Base-by-base conservation (phyloP, 2,329 filamentous ascomycete species). In the Pseudogymnoascus sp. region DNA sequence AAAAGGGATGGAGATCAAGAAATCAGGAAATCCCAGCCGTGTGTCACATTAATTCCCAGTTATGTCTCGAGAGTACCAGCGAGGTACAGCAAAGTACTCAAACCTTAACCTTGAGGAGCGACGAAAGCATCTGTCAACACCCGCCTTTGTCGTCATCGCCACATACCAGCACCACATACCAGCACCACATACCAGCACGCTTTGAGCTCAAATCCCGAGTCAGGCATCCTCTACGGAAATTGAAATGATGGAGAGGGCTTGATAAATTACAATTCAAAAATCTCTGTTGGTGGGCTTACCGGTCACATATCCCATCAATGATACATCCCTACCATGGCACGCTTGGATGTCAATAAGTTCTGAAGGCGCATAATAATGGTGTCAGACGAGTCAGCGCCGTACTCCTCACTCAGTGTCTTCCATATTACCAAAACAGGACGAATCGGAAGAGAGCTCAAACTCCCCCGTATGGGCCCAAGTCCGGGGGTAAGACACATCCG, bases 401-500 rank as follows among this genome's bases (percentile, higher is more conserved):
- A 5, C 25, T 31, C 47, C 8, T 16, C 47, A 18, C 44, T 28
- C 44, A n/a, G 44, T 14, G 21, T 47, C 21, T 25, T 21, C 38
- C n/a, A 33, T 10, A 23, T 28, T 50, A 50, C 12, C 8, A 11
- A 7, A 31, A 16, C 47, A 16, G 25, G 16, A n/a, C 47, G 47
- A 53, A 53, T 53, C 47, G 47, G 47, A 31, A 53, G n/a, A 8
- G 8, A 18, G n/a, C 3, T 18, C 5, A 2, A 16, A 31, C 16
- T 23, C 14, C n/a, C 47, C 47, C 47, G n/a, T 31, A 53, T 53
- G 47, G n/a, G 8, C 4, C 47, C 47, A 53, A 53, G 25, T 53
- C 47, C 47, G 47, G 47, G 47, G 47, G 25, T 53, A 53, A 53
- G 47, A 53, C 47, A 53, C 25, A 53, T 53, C 47, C 47, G 47